Evolutionary conservation across 2,329 filamentous ascomycete genomes (phyloP), one percentile per base, ranked within the genome.

Genomic region (Trichoderma sp.): DNA sequence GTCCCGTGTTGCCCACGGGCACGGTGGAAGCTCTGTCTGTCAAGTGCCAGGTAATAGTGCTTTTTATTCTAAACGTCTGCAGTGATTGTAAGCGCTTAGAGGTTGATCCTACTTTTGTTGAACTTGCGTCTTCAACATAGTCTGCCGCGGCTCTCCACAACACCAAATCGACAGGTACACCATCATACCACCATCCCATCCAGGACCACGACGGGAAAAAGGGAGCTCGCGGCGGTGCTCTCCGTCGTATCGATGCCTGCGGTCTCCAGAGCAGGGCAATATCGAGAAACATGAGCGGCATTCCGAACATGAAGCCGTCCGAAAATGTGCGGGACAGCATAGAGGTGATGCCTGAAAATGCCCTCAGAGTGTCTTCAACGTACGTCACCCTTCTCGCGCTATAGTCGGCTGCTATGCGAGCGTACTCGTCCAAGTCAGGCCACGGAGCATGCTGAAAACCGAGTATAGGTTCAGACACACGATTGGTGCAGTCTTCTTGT

Each of bases 181-280:
- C 80, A 68, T 83, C 82, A 68, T 81, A 82, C 78, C 81, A 83
- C 82, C 82, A 84, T 27, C 82, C 82, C 78, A 84, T 81, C 82
- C 82, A 84, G 35, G 81, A 82, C 82, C 82, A 84, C 4, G 80
- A 82, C 0, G 82, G 82, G 6, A 83, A 74, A 64, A 81, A 81
- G 2, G 80, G 77, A 13, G 79, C 76, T 0, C 77, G 76, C 4
- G 79, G 74, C 7, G 80, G 72, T 7, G 78, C 78, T 27, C 81
- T 74, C 21, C 82, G 76, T 31, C 81, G 77, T 33, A 83, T 80
- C 3, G 80, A 81, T 19, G 82, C 81, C 57, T 81, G 77, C 16
- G 82, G 82, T 19, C 81, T 78, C 82, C 82, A 84, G 31, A 84
- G 77, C 27, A 84, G 77, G 8, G 82, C 81, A 59, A 79, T 77